Conservation (phyloP, 1,284 basidiomycete species). For the Ustilago sp. region DNA sequence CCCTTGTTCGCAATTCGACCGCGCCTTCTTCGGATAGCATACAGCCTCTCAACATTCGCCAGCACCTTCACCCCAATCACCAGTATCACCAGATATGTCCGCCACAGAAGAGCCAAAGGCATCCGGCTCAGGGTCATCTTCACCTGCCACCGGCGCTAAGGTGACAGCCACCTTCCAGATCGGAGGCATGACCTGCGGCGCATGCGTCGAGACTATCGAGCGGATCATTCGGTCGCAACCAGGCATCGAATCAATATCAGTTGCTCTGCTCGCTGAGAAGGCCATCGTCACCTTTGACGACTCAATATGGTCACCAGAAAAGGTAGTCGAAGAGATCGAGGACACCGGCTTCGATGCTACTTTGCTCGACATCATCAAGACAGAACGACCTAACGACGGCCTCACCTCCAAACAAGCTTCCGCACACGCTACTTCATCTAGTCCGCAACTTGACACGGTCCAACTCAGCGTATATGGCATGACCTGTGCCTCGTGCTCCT, state of each 20-base stretch:
- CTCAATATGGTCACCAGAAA: slow-evolving; percentile 79
- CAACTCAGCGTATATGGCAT: slow-evolving; percentile 85
- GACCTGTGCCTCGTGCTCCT: slow-evolving; percentile 85
- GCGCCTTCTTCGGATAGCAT: no score
- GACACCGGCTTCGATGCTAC: slow-evolving; percentile 90
- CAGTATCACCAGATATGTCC: slow-evolving; percentile 21
- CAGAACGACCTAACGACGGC: slow-evolving; percentile 13
- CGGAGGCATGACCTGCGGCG: slow-evolving; percentile 91
- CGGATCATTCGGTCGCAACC: slow-evolving; percentile 83
- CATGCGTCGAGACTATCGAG: slow-evolving; percentile 95
- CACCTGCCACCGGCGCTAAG: slow-evolving; percentile 14
- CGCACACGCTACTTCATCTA: background rate
- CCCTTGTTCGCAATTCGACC: no score
- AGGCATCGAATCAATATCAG: slow-evolving; percentile 88
- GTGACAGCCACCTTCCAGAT: slow-evolving; percentile 76
- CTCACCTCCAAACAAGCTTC: slow-evolving; percentile 6
- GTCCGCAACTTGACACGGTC: slow-evolving; percentile 21
- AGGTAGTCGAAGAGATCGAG: slow-evolving; percentile 81
- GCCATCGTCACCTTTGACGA: slow-evolving; percentile 91
- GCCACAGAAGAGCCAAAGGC: slow-evolving; percentile 21
- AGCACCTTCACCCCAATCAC: background rate
- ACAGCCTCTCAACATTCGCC: no score
- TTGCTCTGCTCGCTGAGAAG: slow-evolving; percentile 92
- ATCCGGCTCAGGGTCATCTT: slow-evolving; percentile 23
- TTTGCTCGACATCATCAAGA: slow-evolving; percentile 36